Evolutionary conservation across 2,329 filamentous ascomycete species (phyloP).

Genomic region (Pestalotiopsis sp.): DNA sequence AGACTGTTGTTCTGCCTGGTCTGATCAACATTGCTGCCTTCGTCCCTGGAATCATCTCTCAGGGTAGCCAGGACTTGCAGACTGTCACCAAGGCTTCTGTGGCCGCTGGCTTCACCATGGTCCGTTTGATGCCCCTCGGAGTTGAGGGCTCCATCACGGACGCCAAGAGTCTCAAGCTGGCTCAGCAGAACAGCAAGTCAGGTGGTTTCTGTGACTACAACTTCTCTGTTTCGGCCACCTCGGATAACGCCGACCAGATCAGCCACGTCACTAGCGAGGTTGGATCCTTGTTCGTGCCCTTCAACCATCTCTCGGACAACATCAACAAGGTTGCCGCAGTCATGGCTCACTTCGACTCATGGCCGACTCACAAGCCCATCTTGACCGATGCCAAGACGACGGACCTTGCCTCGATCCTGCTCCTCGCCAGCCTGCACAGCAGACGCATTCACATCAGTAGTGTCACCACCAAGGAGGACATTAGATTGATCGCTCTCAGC

Average conservation of each 20-base stretch:
- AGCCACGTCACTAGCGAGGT: constrained; percentile 73
- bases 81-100: constrained; percentile 74
- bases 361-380: constrained; percentile 79
- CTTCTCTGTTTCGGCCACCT: constrained; percentile 75
- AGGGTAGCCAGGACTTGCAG: constrained; percentile 69
- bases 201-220: constrained; percentile 79
- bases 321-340: constrained; percentile 83
- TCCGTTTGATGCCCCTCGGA: constrained; percentile 77
- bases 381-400: constrained; percentile 81
- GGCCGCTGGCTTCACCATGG: constrained; percentile 77
- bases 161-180: constrained; percentile 69
- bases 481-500: constrained; percentile 74
- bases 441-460: constrained; percentile 80
- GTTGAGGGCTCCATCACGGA: constrained; percentile 74
- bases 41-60: constrained; percentile 70
- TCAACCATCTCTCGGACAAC: constrained; percentile 80
- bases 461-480: constrained; percentile 81
- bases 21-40: constrained; percentile 81
- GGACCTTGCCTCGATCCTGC: constrained; percentile 77
- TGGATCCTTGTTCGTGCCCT: constrained; percentile 80
- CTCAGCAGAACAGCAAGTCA: constrained; percentile 70
- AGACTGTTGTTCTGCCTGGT: constrained; percentile 72
- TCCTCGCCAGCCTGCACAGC: constrained; percentile 77
- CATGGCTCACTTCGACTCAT: constrained; percentile 76
- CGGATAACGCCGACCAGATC: constrained; percentile 74